Evolutionary conservation across 2,329 filamentous ascomycete species (phyloP).

Genomic region (Microdochium paspali): DNA sequence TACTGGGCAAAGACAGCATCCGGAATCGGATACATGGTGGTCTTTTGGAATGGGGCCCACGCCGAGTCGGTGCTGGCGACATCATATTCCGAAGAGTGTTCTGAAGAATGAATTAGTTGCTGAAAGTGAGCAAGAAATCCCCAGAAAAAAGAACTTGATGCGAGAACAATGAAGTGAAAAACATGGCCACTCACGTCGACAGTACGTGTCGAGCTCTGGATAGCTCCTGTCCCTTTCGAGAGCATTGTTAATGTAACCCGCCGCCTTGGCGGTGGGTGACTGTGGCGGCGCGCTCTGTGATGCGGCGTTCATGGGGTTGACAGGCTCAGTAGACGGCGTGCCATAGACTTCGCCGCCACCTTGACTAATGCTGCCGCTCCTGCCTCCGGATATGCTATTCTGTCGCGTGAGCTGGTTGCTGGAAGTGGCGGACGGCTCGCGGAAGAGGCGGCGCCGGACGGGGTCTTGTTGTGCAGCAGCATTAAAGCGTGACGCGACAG

Average conservation of each 20-base stretch:
- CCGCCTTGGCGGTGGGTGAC: constrained; percentile 62
- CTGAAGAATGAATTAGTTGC: constrained; percentile 34
- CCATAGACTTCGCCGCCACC: neutral
- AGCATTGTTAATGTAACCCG: constrained; percentile 72
- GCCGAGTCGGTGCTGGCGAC: constrained; percentile 55
- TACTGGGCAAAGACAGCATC: constrained; percentile 89
- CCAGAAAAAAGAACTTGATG: neutral
- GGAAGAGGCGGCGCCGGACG: constrained; percentile 43
- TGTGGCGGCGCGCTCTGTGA: constrained; percentile 23
- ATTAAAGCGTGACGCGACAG: constrained; percentile 40
- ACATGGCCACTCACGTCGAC: constrained; percentile 60
- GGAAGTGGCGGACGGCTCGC: constrained; percentile 11
- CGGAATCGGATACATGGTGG: constrained; percentile 80
- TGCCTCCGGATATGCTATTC: constrained; percentile 7
- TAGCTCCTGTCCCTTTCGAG: constrained; percentile 70
- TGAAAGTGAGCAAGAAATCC: neutral
- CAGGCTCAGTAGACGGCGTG: neutral
- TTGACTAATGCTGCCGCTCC: neutral
- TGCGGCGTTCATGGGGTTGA: neutral
- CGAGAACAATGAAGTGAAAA: neutral
- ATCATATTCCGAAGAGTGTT: constrained; percentile 87
- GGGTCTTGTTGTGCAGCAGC: constrained; percentile 28
- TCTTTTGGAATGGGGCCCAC: constrained; percentile 85
- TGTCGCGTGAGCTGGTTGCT: constrained; percentile 7
- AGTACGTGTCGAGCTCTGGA: constrained; percentile 82